Conservation (phyloP, 331 rosid species). For the Malus hybrid region DNA sequence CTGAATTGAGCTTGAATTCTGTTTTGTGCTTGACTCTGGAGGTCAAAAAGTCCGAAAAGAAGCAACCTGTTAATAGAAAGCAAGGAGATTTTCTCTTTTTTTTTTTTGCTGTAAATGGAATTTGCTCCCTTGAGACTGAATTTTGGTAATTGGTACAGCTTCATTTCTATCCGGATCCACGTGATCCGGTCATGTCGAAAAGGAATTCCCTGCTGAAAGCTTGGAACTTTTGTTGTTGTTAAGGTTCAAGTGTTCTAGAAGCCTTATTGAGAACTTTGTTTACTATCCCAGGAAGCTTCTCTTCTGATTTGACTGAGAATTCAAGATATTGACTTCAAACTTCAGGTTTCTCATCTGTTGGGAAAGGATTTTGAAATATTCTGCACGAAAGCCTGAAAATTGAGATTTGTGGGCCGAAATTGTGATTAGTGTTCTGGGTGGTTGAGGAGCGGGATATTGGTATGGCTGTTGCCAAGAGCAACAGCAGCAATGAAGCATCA, state of each 20-base stretch:
- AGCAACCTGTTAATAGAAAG: background rate
- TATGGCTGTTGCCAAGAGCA: constrained; percentile 68
- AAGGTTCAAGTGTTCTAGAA: background rate
- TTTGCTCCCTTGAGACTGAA: constrained; percentile 7
- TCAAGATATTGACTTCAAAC: constrained; percentile 6
- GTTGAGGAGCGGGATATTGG: constrained; percentile 25
- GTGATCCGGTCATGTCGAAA: constrained; percentile 6
- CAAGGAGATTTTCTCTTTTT: background rate
- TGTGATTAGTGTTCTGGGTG: constrained; percentile 21
- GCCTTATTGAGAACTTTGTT: constrained; percentile 11
- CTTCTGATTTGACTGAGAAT: constrained; percentile 13
- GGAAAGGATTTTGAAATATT: background rate
- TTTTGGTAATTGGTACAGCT: background rate
- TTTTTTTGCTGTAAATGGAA: background rate
- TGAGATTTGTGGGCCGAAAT: constrained; percentile 7
- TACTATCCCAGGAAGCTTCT: constrained; percentile 7
- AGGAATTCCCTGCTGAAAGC: constrained; percentile 12
- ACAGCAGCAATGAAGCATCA: constrained; percentile 29
- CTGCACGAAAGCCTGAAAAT: background rate
- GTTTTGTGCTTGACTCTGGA: background rate
- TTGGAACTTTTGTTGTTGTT: background rate
- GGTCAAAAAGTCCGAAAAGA: constrained; percentile 5
- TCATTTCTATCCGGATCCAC: constrained; percentile 30
- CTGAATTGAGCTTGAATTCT: constrained; percentile 1
- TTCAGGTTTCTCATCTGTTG: constrained; percentile 6